Evolutionary conservation across 192 early-diverging fungal species (phyloP), one percentile per base, ranked within the genome.

Genomic region (Paraglomus brasilianum): DNA sequence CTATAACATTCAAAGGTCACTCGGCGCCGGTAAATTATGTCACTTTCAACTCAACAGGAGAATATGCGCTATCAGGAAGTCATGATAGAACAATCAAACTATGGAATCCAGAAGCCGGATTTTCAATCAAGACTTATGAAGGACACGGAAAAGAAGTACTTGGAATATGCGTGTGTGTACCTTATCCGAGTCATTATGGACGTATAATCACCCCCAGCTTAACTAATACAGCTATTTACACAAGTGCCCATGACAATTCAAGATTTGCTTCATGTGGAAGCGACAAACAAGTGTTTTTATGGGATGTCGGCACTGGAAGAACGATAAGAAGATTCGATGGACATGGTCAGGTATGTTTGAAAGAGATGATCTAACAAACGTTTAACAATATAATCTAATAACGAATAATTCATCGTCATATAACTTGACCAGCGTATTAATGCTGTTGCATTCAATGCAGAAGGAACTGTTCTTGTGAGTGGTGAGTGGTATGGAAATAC

Each of bases 61-160:
- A 92, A 46, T 98, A 98, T 69, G 76, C 89, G 41, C 59, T 96
- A 14, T 92, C 93, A 8, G 95, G 89, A 5, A 88, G 92, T 0
- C 82, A 81, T 42, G 94, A 97, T 82, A 83, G 88, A 11, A 74
- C 77, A 0, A 78, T 95, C 10, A 72, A 82, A 21, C 76, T 94
- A 39, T 89, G 87, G 83, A 92, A 90, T 69, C 85, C 90, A 15
- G 47, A 73, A 5, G 85, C 87, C 5, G 90, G 88, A 7, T 74
- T 86, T 17, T 81, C 75, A 47, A 86, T 98, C 9, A 90, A 91
- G 45, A 85, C 82, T 0, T 97, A 94, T 70, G 76, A 81, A 10
- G 95, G 88, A 0, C 95, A 98, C 72, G 93, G 93, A 10, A 88
- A 92, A 78, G 91, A 89, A 36, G 85, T 98, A 0, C 82, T 89